phyloP scores from a whole-genome alignment of 192 early-diverging fungal genomes.

The Neocallimastix lanati region DNA sequence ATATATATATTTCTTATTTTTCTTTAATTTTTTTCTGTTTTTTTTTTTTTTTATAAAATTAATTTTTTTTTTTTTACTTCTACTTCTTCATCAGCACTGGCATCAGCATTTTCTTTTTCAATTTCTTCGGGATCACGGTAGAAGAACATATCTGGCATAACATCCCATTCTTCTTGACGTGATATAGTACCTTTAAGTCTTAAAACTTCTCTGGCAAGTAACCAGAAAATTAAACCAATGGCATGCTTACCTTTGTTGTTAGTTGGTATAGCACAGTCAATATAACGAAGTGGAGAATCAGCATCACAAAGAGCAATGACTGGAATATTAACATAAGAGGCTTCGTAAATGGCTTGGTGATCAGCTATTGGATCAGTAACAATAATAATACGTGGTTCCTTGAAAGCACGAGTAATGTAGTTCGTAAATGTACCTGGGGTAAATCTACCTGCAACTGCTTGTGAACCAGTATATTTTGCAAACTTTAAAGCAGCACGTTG shows the following conservation, averaged over 20 bases:
- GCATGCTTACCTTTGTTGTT: slow-evolving; percentile 99
- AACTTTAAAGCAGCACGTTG: slow-evolving; percentile 99
- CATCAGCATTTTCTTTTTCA: slow-evolving; percentile 2
- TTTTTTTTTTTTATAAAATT: too few species aligned
- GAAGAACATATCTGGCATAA: slow-evolving; percentile 99
- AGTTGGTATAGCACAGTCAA: slow-evolving; percentile 97
- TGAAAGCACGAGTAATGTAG: slow-evolving; percentile 99
- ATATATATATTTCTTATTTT: too few species aligned
- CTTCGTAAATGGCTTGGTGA: slow-evolving; percentile 95
- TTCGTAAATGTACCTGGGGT: slow-evolving; percentile 99
- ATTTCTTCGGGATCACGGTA: slow-evolving; percentile 94
- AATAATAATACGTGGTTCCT: slow-evolving; percentile 95
- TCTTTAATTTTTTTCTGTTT: too few species aligned
- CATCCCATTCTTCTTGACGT: slow-evolving; percentile 69
- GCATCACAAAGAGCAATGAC: slow-evolving; percentile 98
- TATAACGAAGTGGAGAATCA: slow-evolving; percentile 79
- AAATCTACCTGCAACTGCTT: slow-evolving; percentile 99
- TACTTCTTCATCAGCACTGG: too few species aligned
- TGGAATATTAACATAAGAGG: slow-evolving; percentile 99
- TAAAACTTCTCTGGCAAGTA: slow-evolving; percentile 96
- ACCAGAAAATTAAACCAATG: slow-evolving; percentile 92
- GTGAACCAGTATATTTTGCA: slow-evolving; percentile 93
- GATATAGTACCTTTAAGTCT: slow-evolving; percentile 85
- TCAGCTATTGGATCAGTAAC: slow-evolving; percentile 96
- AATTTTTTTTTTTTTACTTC: too few species aligned